These are phyloP conservation scores for Malassezia nana DNA, from an alignment of 1,284 basidiomycete genomes.

Conservation along the genomic window DNA sequence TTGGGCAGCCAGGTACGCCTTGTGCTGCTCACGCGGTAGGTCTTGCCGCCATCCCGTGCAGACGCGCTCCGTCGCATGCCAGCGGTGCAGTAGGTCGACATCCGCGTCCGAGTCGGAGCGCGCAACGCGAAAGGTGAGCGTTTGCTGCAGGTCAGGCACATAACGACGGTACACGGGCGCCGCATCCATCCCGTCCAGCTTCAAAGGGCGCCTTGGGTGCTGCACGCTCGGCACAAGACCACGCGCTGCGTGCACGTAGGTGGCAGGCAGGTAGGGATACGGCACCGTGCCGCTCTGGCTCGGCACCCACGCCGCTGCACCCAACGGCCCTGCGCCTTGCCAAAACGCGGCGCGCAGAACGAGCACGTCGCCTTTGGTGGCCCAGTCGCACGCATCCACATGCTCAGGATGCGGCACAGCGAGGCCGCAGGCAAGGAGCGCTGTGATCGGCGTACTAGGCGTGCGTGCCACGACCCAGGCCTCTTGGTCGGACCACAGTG, in stretches of 20 bases:
- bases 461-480: conserved; percentile 7
- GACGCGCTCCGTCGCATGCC: conserved; percentile 42
- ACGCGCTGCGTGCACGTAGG: not conserved
- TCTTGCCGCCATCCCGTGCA: conserved; percentile 40
- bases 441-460: conserved; percentile 6
- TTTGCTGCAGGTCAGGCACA: conserved; percentile 30
- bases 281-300: conserved; percentile 11
- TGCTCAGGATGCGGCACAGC: conserved; percentile 22
- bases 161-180: conserved; percentile 35
- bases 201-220: conserved; percentile 18
- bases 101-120: conserved; percentile 23
- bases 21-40: conserved; percentile 26
- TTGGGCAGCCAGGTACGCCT: conserved; percentile 23
- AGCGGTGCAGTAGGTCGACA: conserved; percentile 30
- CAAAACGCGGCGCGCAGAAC: conserved; percentile 33
- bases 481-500: conserved; percentile 36
- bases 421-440: conserved; percentile 18
- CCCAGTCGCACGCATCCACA: conserved; percentile 1
- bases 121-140: conserved; percentile 34
- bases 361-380: conserved; percentile 17
- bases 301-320: conserved; percentile 17
- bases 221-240: not conserved
- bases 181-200: conserved; percentile 6
- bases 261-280: not conserved
- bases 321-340: conserved; percentile 25